Evolutionary conservation across 2,329 filamentous ascomycete species (phyloP).

Genomic region (Mollisiaceae sp.): DNA sequence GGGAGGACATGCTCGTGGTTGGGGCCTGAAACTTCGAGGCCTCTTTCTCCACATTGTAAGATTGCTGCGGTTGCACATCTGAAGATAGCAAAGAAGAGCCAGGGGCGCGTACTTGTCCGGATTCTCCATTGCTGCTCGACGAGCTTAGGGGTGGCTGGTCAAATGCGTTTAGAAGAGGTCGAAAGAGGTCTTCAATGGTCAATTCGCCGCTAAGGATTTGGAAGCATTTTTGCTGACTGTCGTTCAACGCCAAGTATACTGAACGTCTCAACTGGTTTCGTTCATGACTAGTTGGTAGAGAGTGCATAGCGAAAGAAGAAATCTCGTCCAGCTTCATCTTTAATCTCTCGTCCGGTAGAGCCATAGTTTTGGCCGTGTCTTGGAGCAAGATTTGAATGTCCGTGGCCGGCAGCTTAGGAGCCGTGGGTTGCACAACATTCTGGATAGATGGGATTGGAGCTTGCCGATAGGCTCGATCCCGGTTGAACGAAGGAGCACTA

Average conservation of each 20-base stretch:
- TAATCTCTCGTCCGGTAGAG: background rate
- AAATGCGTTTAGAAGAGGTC: background rate
- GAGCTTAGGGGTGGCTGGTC: constrained; percentile 2
- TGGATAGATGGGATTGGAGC: background rate
- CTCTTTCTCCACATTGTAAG: background rate
- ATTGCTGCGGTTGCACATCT: background rate
- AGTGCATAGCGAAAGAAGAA: too few relatives aligned
- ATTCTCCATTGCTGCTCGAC: constrained; percentile 9
- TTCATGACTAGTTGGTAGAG: too few relatives aligned
- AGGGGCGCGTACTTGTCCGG: constrained; percentile 8
- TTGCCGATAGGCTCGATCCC: too few relatives aligned
- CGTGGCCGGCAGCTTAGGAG: too few relatives aligned
- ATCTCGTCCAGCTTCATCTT: background rate
- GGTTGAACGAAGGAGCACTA: too few relatives aligned
- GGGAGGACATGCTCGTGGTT: too few relatives aligned
- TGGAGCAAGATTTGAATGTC: too few relatives aligned
- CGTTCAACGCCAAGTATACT: background rate
- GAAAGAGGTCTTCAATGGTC: constrained; percentile 13
- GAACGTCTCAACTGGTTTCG: background rate
- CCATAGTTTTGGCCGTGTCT: background rate
- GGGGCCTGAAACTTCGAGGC: constrained; percentile 3
- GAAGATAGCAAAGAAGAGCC: background rate
- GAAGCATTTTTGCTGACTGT: background rate
- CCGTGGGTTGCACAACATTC: background rate
- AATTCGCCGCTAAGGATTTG: constrained; percentile 8